Evolutionary conservation across 2,329 filamentous ascomycete species (phyloP), one percentile per base, ranked within the genome.

Genomic region (Sporothrix schenckii): DNA sequence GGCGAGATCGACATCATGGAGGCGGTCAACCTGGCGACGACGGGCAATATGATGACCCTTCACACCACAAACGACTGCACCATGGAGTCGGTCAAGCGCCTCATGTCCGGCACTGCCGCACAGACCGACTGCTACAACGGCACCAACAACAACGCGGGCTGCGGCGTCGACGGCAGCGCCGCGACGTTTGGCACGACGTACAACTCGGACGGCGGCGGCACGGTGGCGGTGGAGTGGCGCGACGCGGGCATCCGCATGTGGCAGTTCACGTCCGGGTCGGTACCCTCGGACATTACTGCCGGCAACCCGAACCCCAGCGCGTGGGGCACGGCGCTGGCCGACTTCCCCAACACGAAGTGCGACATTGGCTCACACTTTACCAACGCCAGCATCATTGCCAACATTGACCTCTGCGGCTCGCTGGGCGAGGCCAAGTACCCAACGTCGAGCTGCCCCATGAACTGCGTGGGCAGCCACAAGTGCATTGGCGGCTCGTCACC

Each of bases 381-480:
- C 69, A 91, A 91, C 75, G 85, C 89, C 77, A 88, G 86, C 73
- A 90, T 91, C 74, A 83, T 91, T 73, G 84, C 84, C 54, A 90
- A 91, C 75, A 90, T 91, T 72, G 86, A 89, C 76, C 78, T 91
- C 9, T 91, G 89, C 73, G 89, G 89, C 0, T 77, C 84, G 53
- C 81, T 86, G 73, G 85, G 84, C 3, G 83, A 84, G 60, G 80
- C 79, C 3, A 78, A 80, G 47, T 87, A 83, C 74, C 78, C 79
- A 2, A 74, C 78, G 14, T 85, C 85, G 24, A 83, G 81, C 68
- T 84, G 83, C 58, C 73, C 74, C 4, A 60, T 66, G 60, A 50
- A 63, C 67, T 75, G 74, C 41, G 73, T 74, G 24, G 73, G 71
- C 63, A 39, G 50, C 69, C 52, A 75, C 71, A 70, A 50, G 11